These are phyloP conservation scores for Hypoxylon fuscum DNA, from an alignment of 495 filamentous ascomycete species.

Conservation along the genomic window DNA sequence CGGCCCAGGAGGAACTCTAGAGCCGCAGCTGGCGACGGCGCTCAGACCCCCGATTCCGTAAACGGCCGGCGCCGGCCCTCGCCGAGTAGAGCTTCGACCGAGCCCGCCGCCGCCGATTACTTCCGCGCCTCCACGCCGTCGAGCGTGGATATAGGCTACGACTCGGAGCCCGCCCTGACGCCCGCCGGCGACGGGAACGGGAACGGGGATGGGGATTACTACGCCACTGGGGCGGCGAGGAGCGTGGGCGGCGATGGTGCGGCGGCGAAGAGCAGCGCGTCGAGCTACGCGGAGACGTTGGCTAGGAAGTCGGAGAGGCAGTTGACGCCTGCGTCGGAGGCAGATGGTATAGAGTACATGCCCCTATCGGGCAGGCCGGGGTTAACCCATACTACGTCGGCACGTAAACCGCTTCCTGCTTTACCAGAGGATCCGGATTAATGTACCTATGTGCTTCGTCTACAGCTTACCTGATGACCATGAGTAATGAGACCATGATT, in stretches of 20 bases:
- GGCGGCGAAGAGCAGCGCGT: slow-evolving; percentile 5
- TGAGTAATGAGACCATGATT: slow-evolving; percentile 36
- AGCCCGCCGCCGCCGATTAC: slow-evolving; percentile 23
- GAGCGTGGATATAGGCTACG: slow-evolving; percentile 40
- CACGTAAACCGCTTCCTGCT: slow-evolving; percentile 60
- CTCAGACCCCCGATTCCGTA: too few relatives aligned
- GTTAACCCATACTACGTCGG: slow-evolving; percentile 33
- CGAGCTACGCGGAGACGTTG: slow-evolving; percentile 27
- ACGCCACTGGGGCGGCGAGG: slow-evolving; percentile 20
- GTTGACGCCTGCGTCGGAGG: slow-evolving; percentile 51
- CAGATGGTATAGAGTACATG: slow-evolving; percentile 30
- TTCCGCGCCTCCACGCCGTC: slow-evolving; percentile 38
- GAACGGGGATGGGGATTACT: slow-evolving; percentile 29
- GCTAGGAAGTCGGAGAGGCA: slow-evolving; percentile 40
- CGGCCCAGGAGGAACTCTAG: too few relatives aligned
- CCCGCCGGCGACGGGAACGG: slow-evolving; percentile 9
- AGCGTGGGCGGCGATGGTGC: background rate
- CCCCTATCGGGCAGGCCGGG: slow-evolving; percentile 36
- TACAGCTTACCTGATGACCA: slow-evolving; percentile 14
- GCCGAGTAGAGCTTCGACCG: slow-evolving; percentile 23
- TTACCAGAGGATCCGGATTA: slow-evolving; percentile 56
- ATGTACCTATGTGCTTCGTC: slow-evolving; percentile 9
- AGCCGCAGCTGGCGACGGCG: too few relatives aligned
- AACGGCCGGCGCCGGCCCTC: slow-evolving; percentile 19
- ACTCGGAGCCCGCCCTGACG: slow-evolving; percentile 42